Percentiles rank a stretch among this genome's conserved stretches.
phyloP scores from a whole-genome alignment of 176 grass and related monocot genomes.

The Oryza meyeriana region DNA sequence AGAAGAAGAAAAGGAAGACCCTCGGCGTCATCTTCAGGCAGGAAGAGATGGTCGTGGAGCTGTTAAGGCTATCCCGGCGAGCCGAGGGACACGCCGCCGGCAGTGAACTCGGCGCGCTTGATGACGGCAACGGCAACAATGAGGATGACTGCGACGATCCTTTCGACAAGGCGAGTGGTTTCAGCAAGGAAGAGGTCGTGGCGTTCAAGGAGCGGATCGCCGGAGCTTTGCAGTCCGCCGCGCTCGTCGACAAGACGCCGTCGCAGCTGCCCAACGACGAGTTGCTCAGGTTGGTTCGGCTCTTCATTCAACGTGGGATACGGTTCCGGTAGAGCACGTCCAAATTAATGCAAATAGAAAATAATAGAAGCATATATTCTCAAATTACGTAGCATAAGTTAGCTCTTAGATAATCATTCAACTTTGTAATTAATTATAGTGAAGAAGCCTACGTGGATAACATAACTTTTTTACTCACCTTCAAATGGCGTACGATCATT shows the following conservation, averaged over 20 bases:
- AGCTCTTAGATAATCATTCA: neutral
- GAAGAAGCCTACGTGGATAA: neutral
- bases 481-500: slow-evolving; percentile 89
- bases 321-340: slow-evolving; percentile 60
- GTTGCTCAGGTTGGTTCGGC: slow-evolving; percentile 41
- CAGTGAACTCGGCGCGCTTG: neutral
- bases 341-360: no score
- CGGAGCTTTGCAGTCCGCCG: slow-evolving; percentile 41
- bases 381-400: neutral
- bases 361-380: no score
- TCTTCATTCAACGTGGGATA: slow-evolving; percentile 64
- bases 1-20: slow-evolving; percentile 71
- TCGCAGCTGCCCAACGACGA: slow-evolving; percentile 76
- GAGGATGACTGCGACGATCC: neutral
- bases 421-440: neutral
- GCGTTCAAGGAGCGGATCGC: slow-evolving; percentile 55
- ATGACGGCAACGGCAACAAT: neutral
- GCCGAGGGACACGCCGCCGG: neutral
- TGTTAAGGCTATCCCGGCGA: slow-evolving; percentile 33
- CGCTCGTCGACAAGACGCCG: slow-evolving; percentile 53
- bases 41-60: slow-evolving; percentile 65
- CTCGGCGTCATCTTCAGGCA: slow-evolving; percentile 87
- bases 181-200: slow-evolving; percentile 24
- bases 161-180: neutral
- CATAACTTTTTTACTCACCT: slow-evolving; percentile 47